These are phyloP conservation scores for Nakaseomyces sp. DNA, from an alignment of 1,139 yeast genomes.

Conservation along the genomic window DNA sequence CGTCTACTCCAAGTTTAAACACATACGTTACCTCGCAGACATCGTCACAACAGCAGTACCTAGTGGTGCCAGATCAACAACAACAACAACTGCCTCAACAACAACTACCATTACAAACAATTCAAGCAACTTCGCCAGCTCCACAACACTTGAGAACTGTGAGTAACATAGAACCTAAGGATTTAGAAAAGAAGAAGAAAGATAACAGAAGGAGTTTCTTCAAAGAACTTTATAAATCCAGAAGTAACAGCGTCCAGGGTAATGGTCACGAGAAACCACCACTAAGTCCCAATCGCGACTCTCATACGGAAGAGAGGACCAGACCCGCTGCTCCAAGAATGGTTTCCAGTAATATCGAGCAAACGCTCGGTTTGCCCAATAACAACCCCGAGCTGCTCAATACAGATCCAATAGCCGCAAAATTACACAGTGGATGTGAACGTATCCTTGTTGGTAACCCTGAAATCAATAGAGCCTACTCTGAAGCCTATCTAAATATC, in stretches of 20 bases:
- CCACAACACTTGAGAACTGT: not conserved
- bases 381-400: not conserved
- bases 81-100: not conserved
- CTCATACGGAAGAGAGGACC: not conserved
- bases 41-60: not conserved
- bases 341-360: not conserved
- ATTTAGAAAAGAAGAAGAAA: not conserved
- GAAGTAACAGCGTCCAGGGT: not conserved
- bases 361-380: not conserved
- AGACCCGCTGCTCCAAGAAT: not conserved
- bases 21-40: not conserved
- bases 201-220: constrained; percentile 3
- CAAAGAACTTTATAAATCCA: not conserved
- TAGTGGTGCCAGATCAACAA: not conserved
- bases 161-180: not conserved
- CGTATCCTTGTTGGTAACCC: constrained; percentile 17
- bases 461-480: not conserved
- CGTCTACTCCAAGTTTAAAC: constrained; percentile 10
- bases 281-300: not conserved
- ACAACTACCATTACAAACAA: not conserved
- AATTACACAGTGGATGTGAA: constrained; percentile 23
- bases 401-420: constrained; percentile 17
- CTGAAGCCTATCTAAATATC: not conserved
- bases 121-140: too few species aligned
- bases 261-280: not conserved